Evolutionary conservation across 2,329 filamentous ascomycete genomes (phyloP), one percentile per base, ranked within the genome.

Genomic region (Aspergillus sp.): DNA sequence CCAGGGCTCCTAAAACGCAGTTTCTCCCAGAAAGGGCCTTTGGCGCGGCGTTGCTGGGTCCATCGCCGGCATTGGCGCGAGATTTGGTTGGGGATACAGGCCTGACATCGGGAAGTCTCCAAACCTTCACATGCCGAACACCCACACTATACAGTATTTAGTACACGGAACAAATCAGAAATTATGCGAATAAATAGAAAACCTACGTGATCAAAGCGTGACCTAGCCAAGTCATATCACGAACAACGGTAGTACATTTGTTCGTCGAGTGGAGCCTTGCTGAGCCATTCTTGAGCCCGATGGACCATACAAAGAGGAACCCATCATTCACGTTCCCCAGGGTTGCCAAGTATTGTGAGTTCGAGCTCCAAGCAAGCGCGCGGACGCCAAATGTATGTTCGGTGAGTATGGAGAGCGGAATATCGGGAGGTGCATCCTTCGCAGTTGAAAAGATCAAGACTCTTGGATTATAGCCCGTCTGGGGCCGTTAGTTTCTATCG

Each of bases 321-420:
- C 93, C 93, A 75, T 99, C 95, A 71, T 97, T 97, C 55, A 90
- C 84, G 17, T 89, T 86, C 27, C 95, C 95, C 12, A 99, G 81
- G 19, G 92, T 96, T 2, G 95, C 95, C 35, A 99, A 82, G 73
- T 89, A 96, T 63, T 84, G 88, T 12, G 90, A 91, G 72, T 97
- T 91, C 1, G 88, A 83, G 60, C 93, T 97, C 83, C 96, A 99
- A 2, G 92, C 89, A 35, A 99, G 86, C 37, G 90, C 90, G 58
- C 87, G 89, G 33, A 99, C 91, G 6, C 95, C 95, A 73, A 91
- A 96, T 1, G 87, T 88, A 75, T 99, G 95, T 70, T 99, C 95
- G 55, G 86, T 90, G 56, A 99, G 85, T 37, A 90, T 91, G 2
- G 92, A 90, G 6, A 97, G 81, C 2, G 95, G 95, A 1, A 83